These are phyloP conservation scores for Auriscalpium microsporum DNA, from an alignment of 768 basidiomycete genomes.

Conservation along the genomic window DNA sequence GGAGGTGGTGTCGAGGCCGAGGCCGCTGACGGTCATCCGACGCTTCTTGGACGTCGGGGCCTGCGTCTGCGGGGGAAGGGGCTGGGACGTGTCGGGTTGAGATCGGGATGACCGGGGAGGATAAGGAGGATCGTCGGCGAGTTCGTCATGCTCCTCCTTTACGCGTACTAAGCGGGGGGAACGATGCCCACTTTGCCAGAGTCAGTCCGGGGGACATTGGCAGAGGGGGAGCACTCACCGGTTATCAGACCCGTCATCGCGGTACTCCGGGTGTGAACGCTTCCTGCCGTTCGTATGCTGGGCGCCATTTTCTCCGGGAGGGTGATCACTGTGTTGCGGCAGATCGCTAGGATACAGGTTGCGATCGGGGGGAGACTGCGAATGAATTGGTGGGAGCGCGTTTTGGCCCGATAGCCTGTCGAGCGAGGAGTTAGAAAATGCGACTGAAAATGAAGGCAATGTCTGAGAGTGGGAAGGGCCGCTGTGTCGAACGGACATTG, in stretches of 20 bases:
- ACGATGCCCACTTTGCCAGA: constrained; percentile 13
- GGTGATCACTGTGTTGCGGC: constrained; percentile 9
- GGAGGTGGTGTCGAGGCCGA: constrained; percentile 38
- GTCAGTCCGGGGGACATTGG: constrained; percentile 6
- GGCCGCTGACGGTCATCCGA: constrained; percentile 62
- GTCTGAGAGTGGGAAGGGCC: constrained; percentile 44
- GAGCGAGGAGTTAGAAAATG: constrained; percentile 55
- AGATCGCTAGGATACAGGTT: constrained; percentile 16
- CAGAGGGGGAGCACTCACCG: constrained; percentile 10
- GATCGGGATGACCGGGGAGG: constrained; percentile 13
- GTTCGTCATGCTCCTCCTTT: constrained; percentile 58
- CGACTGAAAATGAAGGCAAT: constrained; percentile 72
- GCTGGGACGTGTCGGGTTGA: constrained; percentile 4
- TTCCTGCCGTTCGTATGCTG: constrained; percentile 19
- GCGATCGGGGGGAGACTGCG: constrained; percentile 25
- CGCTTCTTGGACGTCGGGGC: constrained; percentile 50
- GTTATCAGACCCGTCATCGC: constrained; percentile 6
- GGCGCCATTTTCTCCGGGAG: constrained; percentile 9
- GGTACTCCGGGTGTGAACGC: constrained; percentile 16
- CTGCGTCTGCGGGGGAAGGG: constrained; percentile 23
- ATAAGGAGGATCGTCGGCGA: constrained; percentile 30
- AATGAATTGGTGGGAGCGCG: constrained; percentile 58
- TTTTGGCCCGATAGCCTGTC: constrained; percentile 42
- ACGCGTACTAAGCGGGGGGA: constrained; percentile 41
- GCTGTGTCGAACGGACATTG: constrained; percentile 29